Evolutionary conservation across 2,329 filamentous ascomycete genomes (phyloP), one percentile per base, ranked within the genome.

Genomic region (Penicillium digitatum): DNA sequence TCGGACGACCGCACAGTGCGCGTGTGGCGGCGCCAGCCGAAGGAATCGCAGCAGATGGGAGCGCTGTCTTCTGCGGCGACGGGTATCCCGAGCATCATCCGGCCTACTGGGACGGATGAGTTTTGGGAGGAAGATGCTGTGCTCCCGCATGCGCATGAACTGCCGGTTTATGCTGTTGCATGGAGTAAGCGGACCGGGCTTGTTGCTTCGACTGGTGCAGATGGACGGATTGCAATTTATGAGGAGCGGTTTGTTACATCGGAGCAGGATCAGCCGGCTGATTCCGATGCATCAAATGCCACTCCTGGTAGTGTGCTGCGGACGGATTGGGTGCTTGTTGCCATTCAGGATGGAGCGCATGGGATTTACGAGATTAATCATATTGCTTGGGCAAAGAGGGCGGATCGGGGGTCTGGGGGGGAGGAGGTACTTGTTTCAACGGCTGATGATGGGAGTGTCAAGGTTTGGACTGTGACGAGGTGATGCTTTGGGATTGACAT

Each of bases 291-390:
- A 26, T 65, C 64, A 63, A 63, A 71, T n/a, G 60, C 58, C 56
- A 69, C 66, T 18, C 27, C 44, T 72, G 70, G 31, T 71, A 56
- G 58, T 35, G 59, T 54, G 37, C 54, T 61, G 47, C 66, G 52
- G 47, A 82, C 81, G 1, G 80, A 82, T 56, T 97, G 94, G 94
- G 78, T 80, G 7, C 74, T 93, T 3, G 68, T 95, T 16, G 83
- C 85, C 0, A 82, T 82, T n/a, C 69, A 88, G 1, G 80, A 87
- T 45, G 87, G 86, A 32, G 89, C 87, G 2, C 94, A 99, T 71
- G 92, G 90, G 0, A 89, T 95, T 2, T 96, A 93, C 68, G 94
- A 99, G 74, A 82, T 97, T 60, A 99, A 99, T 67, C 91, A 96
- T 72, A 82, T 94, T 46, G 85, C 84, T 2, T 99, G 94, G 94